Evolutionary conservation across 2,329 filamentous ascomycete genomes (phyloP).

Genomic region (Exophiala calicioides): DNA sequence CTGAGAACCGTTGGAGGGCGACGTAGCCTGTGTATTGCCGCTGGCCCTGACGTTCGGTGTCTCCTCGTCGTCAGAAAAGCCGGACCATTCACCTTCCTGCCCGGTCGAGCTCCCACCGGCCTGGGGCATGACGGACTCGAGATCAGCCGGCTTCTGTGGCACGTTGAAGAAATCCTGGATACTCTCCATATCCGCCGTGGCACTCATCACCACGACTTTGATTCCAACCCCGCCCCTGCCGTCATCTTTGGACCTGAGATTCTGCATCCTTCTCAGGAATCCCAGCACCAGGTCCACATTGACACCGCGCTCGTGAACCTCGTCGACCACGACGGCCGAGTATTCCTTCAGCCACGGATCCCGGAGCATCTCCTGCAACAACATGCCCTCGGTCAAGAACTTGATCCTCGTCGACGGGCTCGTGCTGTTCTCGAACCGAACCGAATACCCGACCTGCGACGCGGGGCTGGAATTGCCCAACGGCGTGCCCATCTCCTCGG

Average conservation of each 20-base stretch:
- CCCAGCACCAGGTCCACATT: slow-evolving; percentile 91
- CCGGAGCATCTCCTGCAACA: slow-evolving; percentile 86
- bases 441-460: slow-evolving; percentile 82
- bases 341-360: slow-evolving; percentile 83
- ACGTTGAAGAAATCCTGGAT: slow-evolving; percentile 71
- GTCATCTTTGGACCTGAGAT: slow-evolving; percentile 28
- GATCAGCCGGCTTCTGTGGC: slow-evolving; percentile 7
- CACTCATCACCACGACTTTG: slow-evolving; percentile 95
- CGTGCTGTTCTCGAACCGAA: slow-evolving; percentile 86
- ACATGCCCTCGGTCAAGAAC: slow-evolving; percentile 93
- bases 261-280: slow-evolving; percentile 77
- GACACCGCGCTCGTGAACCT: slow-evolving; percentile 93
- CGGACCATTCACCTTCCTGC: slow-evolving; percentile 8
- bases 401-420: slow-evolving; percentile 85
- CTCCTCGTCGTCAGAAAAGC: slow-evolving; percentile 11
- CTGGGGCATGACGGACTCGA: not conserved
- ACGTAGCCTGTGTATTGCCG: too few species aligned
- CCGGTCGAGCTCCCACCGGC: slow-evolving; percentile 12
- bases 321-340: slow-evolving; percentile 88
- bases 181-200: slow-evolving; percentile 83
- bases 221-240: slow-evolving; percentile 72
- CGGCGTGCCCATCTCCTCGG: slow-evolving; percentile 73
- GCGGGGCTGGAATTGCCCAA: slow-evolving; percentile 59
- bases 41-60: slow-evolving; percentile 7
- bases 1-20: not conserved